Base-by-base conservation (phyloP, 1,284 basidiomycete species). In the Amylostereum chailletii region DNA sequence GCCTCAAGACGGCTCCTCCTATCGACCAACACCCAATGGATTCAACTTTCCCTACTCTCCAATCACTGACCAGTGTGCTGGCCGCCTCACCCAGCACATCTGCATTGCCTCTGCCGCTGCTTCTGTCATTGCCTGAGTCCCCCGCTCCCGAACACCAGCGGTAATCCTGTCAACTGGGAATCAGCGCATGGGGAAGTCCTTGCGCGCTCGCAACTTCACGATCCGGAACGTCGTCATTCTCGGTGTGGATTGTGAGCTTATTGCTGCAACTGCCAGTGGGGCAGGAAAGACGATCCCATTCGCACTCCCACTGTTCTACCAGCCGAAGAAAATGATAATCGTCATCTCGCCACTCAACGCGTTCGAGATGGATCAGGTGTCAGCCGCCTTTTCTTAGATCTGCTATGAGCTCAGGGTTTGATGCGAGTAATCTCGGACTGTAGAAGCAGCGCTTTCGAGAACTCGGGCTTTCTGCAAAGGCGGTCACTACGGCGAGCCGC, bases 251-350 rank as follows among this genome's bases (percentile, higher is more conserved):
- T 57, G 49, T n/a, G 49, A 62, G 3, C 58, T 68, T 0, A 62
- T 69, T 42, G 64, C 67, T 2, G 62, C 62, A 5, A 68, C 65
- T 4, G 19, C 19, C 19, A 19, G 19, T 19, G 63, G 67, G 1
- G 54, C 59, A 2, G 65, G 65, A 1, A 69, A 70, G 50, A 70
- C 68, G 0, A 58, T 69, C 27, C 65, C 67, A 1, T 70, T 69
- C 48, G 57, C 65, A 38, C 48, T 68, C 50, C 65, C 63, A 1
- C 49, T 66, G 42, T 68, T 30, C 39, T 62, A 37, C 46, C 50
- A 47, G 39, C 39, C 2, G 46, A 55, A 32, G 43, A 62, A 58
- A 47, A 62, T 56, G 19, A 41, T 62, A 0, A 48, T 67, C 7
- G 53, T 68, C 1, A 58, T 68, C 4, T 68, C 66, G 0, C 67